phyloP scores from a whole-genome alignment of 148 eudicot species.

The Cornus florida region DNA sequence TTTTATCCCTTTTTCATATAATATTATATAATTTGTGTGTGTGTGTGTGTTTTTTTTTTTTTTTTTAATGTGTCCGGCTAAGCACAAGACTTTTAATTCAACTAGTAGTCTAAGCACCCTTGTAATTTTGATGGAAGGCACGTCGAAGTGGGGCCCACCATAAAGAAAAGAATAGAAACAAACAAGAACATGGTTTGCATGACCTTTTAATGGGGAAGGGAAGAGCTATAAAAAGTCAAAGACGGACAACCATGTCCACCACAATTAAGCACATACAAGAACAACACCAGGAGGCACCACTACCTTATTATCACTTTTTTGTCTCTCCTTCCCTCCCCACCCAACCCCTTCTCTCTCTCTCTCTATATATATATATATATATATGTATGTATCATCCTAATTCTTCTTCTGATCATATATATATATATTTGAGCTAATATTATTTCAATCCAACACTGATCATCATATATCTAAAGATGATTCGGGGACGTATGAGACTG shows the following conservation, averaged over 20 bases:
- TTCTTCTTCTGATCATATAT: neutral
- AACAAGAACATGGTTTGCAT: constrained; percentile 19
- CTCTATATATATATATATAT: neutral
- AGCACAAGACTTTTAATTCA: neutral
- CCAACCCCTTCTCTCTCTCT: neutral
- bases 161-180: constrained; percentile 14
- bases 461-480: constrained; percentile 8
- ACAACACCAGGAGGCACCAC: neutral
- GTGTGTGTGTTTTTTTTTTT: too few species aligned
- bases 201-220: neutral
- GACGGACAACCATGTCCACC: constrained; percentile 4
- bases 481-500: constrained; percentile 17
- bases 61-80: neutral
- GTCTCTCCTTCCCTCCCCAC: too few species aligned
- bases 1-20: neutral
- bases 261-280: neutral
- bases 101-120: neutral
- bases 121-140: constrained; percentile 11
- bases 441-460: neutral
- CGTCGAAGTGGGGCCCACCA: constrained; percentile 9
- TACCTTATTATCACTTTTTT: too few species aligned
- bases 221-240: constrained; percentile 16
- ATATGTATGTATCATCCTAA: neutral
- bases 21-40: too few species aligned
- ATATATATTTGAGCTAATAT: neutral